Base-by-base conservation (phyloP, 306 rosid genomes). In the Malus orientalis region DNA sequence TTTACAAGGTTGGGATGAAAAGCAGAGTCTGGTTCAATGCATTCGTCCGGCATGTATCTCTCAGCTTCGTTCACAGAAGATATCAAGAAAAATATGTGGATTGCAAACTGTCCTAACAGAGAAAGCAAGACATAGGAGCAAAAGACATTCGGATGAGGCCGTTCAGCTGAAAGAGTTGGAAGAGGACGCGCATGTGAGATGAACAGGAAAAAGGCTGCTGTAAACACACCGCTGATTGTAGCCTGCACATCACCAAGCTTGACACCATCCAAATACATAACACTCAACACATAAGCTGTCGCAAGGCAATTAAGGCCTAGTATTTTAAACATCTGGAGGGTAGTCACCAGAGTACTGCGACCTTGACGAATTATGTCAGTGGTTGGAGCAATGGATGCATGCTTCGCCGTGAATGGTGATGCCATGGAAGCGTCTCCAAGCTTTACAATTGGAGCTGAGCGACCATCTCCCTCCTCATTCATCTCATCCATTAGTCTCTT, bases 401-500 rank as follows among this genome's bases (percentile, higher is more conserved):
- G 97, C 83, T 96, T 96, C 27, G 99, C 99, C 0, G 99, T 96
- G 88, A 96, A 96, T 6, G 99, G 99, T 33, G 99, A 96, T 71
- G 99, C 99, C 99, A 96, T 96, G 71, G 99, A 96, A 69, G 99
- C 99, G 79, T 96, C 99, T 27, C 99, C 99, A 71, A 96, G 99
- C 89, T 89, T 92, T 81, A 96, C 99, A 60, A 91, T 22, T 15
- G 99, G 96, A 22, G 95, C 89, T 49, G 90, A 74, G 7, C 95
- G 97, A 25, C 97, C 96, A 85, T 92, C 99, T 6, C 97, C 93
- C 44, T 89, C 99, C 86, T 96, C 99, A 69, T 96, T 96, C 82
- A 96, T 86, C 71, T 92, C 99, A 72, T 92, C 99, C 83, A 96
- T 83, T 83, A 92, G 62, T 80, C 91, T 96, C 93, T 96, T 92